Evolutionary conservation across 345 rosid genomes (phyloP).

Genomic region (Eucalyptus coolabah): DNA sequence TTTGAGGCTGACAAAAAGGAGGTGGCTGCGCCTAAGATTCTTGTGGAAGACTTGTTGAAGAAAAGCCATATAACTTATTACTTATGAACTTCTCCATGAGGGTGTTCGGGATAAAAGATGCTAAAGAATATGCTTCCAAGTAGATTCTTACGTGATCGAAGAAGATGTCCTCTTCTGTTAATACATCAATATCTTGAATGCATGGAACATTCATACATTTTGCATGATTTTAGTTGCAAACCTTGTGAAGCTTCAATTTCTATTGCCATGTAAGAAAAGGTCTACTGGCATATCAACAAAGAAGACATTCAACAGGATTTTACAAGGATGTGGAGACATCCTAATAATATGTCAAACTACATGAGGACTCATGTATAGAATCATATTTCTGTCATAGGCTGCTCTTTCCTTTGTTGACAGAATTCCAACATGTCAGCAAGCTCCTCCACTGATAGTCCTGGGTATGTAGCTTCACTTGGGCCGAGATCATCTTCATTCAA

Average conservation of each 20-base stretch:
- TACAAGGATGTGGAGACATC: not conserved
- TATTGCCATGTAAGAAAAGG: not conserved
- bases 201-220: not conserved
- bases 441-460: not conserved
- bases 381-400: not conserved
- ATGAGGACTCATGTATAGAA: not conserved
- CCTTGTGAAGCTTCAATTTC: not conserved
- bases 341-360: not conserved
- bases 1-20: slow-evolving; percentile 67
- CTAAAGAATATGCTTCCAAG: slow-evolving; percentile 37
- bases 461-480: not conserved
- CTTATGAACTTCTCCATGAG: slow-evolving; percentile 78
- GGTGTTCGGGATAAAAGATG: slow-evolving; percentile 71
- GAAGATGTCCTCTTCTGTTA: not conserved
- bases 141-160: not conserved
- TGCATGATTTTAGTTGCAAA: not conserved
- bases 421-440: not conserved
- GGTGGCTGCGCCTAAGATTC: slow-evolving; percentile 84
- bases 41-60: slow-evolving; percentile 83
- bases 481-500: not conserved
- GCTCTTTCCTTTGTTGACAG: not conserved
- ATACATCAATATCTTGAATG: not conserved
- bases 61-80: slow-evolving; percentile 69
- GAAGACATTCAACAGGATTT: not conserved
- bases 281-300: not conserved